Evolutionary conservation across 2,329 filamentous ascomycete genomes (phyloP).

Genomic region (Talaromyces sp.): DNA sequence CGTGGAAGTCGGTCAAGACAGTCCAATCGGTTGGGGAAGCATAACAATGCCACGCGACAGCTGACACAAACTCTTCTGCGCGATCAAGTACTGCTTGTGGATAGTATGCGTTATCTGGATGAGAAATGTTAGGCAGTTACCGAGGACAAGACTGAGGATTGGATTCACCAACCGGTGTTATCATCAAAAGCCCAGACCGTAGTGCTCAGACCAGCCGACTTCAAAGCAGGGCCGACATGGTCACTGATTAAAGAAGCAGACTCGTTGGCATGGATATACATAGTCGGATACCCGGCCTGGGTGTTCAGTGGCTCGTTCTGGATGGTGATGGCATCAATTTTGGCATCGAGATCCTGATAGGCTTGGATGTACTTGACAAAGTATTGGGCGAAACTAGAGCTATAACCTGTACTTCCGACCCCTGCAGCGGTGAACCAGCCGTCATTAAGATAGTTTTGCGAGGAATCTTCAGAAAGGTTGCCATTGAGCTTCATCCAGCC

Average conservation of each 20-base stretch:
- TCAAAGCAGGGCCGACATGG: conserved; percentile 23
- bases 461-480: conserved; percentile 20
- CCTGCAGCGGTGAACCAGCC: conserved; percentile 19
- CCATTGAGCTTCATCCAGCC: conserved; percentile 38
- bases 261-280: conserved; percentile 32
- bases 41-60: conserved; percentile 37
- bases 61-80: conserved; percentile 22
- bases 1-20: conserved; percentile 30
- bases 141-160: not conserved
- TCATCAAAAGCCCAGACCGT: conserved; percentile 33
- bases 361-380: conserved; percentile 34
- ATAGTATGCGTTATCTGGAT: conserved; percentile 25
- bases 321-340: conserved; percentile 31
- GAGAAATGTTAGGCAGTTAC: not conserved
- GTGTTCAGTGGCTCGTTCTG: conserved; percentile 37
- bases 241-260: conserved; percentile 26
- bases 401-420: conserved; percentile 25
- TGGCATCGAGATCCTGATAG: conserved; percentile 24
- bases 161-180: conserved; percentile 23
- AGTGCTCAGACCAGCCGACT: conserved; percentile 17
- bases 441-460: conserved; percentile 29
- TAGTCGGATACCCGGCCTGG: conserved; percentile 30
- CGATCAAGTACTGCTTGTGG: conserved; percentile 27
- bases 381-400: conserved; percentile 27
- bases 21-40: conserved; percentile 27